These are phyloP conservation scores for Penicillium waksmanii DNA, from an alignment of 495 filamentous ascomycete genomes.

Conservation along the genomic window DNA sequence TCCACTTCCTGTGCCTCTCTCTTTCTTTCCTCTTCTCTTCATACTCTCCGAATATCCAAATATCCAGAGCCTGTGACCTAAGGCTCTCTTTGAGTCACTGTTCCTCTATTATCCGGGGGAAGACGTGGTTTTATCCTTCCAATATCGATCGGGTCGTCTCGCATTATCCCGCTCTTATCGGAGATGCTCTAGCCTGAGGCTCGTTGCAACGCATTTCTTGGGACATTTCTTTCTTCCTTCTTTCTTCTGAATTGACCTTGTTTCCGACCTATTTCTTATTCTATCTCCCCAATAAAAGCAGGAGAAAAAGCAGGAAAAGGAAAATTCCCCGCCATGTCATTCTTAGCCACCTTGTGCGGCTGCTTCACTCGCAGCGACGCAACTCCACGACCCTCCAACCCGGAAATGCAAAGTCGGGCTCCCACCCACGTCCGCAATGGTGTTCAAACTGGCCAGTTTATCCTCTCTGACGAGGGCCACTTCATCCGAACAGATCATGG, in stretches of 20 bases:
- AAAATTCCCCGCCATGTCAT: conserved; percentile 27
- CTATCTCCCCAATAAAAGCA: not conserved
- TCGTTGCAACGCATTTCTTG: too few species aligned
- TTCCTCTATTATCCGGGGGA: too few species aligned
- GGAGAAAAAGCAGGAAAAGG: not conserved
- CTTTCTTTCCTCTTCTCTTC: not conserved
- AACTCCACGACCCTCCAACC: conserved; percentile 11
- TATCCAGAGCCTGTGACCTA: not conserved
- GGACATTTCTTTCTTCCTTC: too few species aligned
- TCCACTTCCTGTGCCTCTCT: conserved; percentile 11
- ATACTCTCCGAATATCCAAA: not conserved
- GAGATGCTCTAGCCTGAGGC: too few species aligned
- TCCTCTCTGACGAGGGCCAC: conserved; percentile 23
- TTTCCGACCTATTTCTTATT: not conserved
- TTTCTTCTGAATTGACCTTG: not conserved
- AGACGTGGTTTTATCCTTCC: too few species aligned
- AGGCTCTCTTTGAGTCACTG: too few species aligned
- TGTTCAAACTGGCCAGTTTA: conserved; percentile 52
- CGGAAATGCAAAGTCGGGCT: conserved; percentile 23
- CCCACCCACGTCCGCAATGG: conserved; percentile 34
- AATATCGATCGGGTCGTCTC: too few species aligned
- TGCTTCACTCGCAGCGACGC: conserved; percentile 29
- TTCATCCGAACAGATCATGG: conserved; percentile 25
- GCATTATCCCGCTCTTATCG: too few species aligned
- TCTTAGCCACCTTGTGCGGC: conserved; percentile 35